Evolutionary conservation across 306 rosid genomes (phyloP).

Genomic region (Gastrolobium bilobum): DNA sequence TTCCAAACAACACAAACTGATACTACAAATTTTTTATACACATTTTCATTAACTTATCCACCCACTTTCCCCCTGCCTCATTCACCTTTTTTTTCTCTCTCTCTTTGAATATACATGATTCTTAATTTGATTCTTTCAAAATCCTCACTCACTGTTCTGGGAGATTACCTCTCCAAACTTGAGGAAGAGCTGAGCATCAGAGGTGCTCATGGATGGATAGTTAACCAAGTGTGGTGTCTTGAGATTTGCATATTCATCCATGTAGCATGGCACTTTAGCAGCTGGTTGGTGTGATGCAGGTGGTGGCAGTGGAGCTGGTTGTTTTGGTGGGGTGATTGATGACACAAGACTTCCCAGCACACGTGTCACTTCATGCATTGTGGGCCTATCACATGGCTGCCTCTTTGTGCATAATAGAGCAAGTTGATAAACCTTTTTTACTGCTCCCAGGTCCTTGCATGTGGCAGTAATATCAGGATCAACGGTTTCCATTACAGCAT

Average conservation of each 20-base stretch:
- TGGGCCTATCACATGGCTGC: slow-evolving; percentile 83
- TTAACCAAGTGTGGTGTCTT: slow-evolving; percentile 79
- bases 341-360: slow-evolving; percentile 75
- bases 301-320: slow-evolving; percentile 27
- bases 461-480: slow-evolving; percentile 85
- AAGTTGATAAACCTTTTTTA: slow-evolving; percentile 83
- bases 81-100: neutral
- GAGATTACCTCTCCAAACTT: slow-evolving; percentile 96
- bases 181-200: slow-evolving; percentile 90
- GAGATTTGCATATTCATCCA: slow-evolving; percentile 86
- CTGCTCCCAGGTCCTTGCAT: slow-evolving; percentile 83
- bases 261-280: slow-evolving; percentile 66
- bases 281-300: slow-evolving; percentile 57
- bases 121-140: slow-evolving; percentile 7
- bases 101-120: slow-evolving; percentile 31
- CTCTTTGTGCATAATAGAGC: slow-evolving; percentile 89
- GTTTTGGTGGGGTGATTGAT: slow-evolving; percentile 41
- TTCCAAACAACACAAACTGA: slow-evolving; percentile 44
- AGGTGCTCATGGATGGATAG: slow-evolving; percentile 89
- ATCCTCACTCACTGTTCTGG: slow-evolving; percentile 72
- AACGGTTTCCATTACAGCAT: slow-evolving; percentile 94
- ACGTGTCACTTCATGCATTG: slow-evolving; percentile 90
- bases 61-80: slow-evolving; percentile 9
- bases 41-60: slow-evolving; percentile 48
- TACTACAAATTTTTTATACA: slow-evolving; percentile 55